Conservation (phyloP, 176 grass and related monocot genomes). For the Olyra latifolia region DNA sequence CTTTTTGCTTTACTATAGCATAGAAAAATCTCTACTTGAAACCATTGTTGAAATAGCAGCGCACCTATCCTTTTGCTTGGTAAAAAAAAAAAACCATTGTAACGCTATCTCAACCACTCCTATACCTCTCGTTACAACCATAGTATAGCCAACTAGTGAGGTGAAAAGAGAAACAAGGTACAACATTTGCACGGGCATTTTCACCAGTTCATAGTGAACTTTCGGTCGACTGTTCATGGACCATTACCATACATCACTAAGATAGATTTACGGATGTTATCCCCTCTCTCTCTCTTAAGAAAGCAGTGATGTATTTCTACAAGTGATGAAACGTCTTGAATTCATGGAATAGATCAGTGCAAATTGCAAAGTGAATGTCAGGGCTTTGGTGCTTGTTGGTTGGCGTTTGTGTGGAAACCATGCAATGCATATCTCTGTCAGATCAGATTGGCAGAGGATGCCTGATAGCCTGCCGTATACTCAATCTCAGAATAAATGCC, state of each 20-base stretch:
- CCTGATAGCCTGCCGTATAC: conserved; percentile 26
- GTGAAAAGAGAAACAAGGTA: neutral
- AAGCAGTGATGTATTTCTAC: neutral
- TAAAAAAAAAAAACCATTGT: too few relatives aligned
- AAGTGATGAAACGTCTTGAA: neutral
- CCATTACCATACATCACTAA: neutral
- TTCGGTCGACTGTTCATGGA: neutral
- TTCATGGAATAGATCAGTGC: neutral
- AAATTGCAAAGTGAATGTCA: neutral
- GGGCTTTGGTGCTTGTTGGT: neutral
- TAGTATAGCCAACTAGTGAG: too few relatives aligned
- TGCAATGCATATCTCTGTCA: neutral
- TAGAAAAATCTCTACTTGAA: too few relatives aligned
- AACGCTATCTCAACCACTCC: neutral
- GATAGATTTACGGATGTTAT: neutral
- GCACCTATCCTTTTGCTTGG: too few relatives aligned
- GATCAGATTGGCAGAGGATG: conserved; percentile 13
- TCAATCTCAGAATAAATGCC: conserved; percentile 24
- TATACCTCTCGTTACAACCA: too few relatives aligned
- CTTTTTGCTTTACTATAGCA: too few relatives aligned
- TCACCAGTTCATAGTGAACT: neutral
- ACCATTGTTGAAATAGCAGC: too few relatives aligned
- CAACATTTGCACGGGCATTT: neutral
- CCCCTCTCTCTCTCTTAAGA: neutral
- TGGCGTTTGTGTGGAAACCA: neutral